These are phyloP conservation scores for Santalum album DNA, from an alignment of 164 flowering plant genomes.

Conservation along the genomic window DNA sequence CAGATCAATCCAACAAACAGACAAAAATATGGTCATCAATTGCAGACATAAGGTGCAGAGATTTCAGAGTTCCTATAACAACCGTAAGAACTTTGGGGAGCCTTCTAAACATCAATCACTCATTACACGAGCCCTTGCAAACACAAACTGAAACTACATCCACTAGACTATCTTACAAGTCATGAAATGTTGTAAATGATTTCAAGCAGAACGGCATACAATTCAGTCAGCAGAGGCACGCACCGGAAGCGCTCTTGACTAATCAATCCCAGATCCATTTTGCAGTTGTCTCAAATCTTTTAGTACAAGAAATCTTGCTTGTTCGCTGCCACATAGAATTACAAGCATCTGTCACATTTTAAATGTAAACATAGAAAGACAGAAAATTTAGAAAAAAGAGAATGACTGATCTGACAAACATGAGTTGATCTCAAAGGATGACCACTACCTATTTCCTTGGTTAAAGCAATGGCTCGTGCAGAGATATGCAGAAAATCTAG, in stretches of 20 bases:
- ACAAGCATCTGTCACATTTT: constrained; percentile 1
- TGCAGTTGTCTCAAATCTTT: constrained; percentile 66
- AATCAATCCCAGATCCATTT: constrained; percentile 46
- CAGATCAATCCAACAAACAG: no score
- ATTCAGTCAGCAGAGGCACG: constrained; percentile 5
- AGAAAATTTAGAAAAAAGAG: not conserved
- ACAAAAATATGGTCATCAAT: no score
- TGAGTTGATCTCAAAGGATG: not conserved
- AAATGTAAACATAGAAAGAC: not conserved
- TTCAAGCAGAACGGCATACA: no score
- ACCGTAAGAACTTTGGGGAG: not conserved
- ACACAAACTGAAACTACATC: not conserved
- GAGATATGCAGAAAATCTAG: not conserved
- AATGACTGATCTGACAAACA: not conserved
- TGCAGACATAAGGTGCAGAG: not conserved
- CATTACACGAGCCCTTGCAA: not conserved
- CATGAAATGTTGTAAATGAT: not conserved
- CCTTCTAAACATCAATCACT: not conserved
- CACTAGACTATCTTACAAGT: not conserved
- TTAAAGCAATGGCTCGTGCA: not conserved
- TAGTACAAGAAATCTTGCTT: constrained; percentile 36
- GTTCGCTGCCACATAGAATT: constrained; percentile 36
- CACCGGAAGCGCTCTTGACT: constrained; percentile 16
- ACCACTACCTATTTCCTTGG: not conserved
- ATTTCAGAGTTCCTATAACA: not conserved